Conservation (phyloP, 2,329 filamentous ascomycete genomes). For the Colletotrichum magnum region DNA sequence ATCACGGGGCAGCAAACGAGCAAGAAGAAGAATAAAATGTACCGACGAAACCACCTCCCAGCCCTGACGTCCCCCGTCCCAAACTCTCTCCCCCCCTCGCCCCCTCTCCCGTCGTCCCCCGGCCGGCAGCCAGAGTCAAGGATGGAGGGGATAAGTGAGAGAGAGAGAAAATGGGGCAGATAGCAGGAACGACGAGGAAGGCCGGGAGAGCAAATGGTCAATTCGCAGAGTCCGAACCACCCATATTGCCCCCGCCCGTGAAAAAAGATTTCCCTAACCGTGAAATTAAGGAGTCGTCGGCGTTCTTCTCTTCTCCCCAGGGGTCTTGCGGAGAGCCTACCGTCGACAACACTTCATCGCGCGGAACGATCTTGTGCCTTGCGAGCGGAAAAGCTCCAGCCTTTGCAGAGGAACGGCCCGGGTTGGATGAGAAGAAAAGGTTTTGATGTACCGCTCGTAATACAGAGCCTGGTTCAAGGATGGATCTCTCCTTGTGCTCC, state of each 20-base stretch:
- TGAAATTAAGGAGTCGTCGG: slow-evolving; percentile 44
- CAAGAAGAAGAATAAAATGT: slow-evolving; percentile 51
- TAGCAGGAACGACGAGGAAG: slow-evolving; percentile 50
- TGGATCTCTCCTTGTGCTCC: slow-evolving; percentile 82
- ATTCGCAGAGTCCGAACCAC: slow-evolving; percentile 53
- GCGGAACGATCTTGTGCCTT: slow-evolving; percentile 35
- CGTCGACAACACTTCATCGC: slow-evolving; percentile 42
- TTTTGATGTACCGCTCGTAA: slow-evolving; percentile 78
- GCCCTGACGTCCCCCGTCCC: slow-evolving; percentile 47
- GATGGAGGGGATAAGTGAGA: neutral
- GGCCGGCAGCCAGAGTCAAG: slow-evolving; percentile 40
- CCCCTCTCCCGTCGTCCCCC: slow-evolving; percentile 39
- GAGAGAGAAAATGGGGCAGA: slow-evolving; percentile 45
- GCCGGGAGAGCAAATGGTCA: slow-evolving; percentile 61
- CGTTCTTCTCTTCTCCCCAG: slow-evolving; percentile 17
- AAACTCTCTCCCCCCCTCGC: no score
- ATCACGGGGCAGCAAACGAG: neutral
- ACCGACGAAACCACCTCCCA: slow-evolving; percentile 58
- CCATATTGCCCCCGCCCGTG: slow-evolving; percentile 48
- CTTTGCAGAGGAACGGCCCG: slow-evolving; percentile 15
- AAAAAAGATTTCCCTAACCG: slow-evolving; percentile 45
- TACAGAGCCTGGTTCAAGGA: slow-evolving; percentile 81
- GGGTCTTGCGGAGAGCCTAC: no score
- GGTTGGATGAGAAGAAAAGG: slow-evolving; percentile 15
- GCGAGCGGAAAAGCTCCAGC: neutral